Base-by-base conservation (phyloP, 257 asterid species). In the Sherardia arvensis region DNA sequence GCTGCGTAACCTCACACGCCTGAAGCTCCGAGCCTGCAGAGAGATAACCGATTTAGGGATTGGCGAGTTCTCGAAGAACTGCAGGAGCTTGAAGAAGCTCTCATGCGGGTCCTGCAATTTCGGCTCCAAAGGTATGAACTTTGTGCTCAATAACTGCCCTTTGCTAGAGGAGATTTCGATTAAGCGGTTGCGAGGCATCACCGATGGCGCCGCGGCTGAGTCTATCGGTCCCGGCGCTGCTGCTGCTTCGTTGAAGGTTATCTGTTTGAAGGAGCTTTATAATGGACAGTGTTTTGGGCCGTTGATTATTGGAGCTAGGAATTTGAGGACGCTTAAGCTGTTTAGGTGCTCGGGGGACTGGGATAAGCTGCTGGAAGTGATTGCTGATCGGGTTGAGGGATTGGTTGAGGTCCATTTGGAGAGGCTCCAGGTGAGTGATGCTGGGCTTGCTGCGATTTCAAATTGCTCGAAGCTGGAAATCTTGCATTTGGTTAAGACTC, bases 261-360 rank as follows among this genome's bases (percentile, higher is more conserved):
- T 91, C 59, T 83, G 95, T 64, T 72, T 91, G n/a, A 91, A 91
- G 61, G 94, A 88, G 71, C 89, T 91, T 36, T 80, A 82, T 69
- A 84, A 91, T 61, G 95, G 94, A 5, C 95, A 84, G 74, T 83
- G 89, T 66, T 91, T 91, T 43, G 88, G 87, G 66, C 91, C 91
- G 15, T 48, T 91, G 75, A 88, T 91, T 22, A 65, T 72, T 1
- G 95, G 88, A 64, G 79, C 96, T 0, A 88, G 72, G 72, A 84
- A 80, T 64, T 74, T 91, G 78, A 75, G 70, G 69, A 83, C 73
- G 53, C 75, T 88, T 77, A 91, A 84, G 82, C 59, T 91, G 57
- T 84, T 91, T 66, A 80, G 96, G 43, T 88, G 98, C 75, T 79
- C 94, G 5, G 96, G 95, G 4, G 94, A 91, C 83, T 91, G 98